A percentile compares a stretch with the other conserved stretches of the same genome.
These are phyloP conservation scores for Salix brachista DNA, from an alignment of 345 rosid species.

Conservation along the genomic window DNA sequence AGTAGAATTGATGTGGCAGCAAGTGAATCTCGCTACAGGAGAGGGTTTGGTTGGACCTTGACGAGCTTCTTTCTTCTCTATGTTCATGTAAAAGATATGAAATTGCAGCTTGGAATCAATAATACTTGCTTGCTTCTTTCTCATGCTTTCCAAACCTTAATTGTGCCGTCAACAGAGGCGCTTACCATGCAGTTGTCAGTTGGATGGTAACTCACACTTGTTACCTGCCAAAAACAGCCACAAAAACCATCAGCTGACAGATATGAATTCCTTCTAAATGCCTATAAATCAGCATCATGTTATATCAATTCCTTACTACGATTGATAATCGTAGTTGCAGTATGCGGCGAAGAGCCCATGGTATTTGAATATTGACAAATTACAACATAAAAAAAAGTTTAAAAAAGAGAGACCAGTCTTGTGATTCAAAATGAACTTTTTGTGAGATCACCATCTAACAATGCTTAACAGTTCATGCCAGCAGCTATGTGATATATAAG, in stretches of 20 bases:
- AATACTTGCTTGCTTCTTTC: neutral
- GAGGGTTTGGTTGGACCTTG: neutral
- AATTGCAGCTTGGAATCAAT: neutral
- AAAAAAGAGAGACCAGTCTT: neutral
- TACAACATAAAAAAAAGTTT: neutral
- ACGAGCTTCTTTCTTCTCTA: neutral
- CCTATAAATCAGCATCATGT: neutral
- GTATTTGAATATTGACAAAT: neutral
- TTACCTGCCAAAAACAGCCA: conserved; percentile 47
- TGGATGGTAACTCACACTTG: conserved; percentile 93
- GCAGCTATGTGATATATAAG: neutral
- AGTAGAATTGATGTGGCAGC: neutral
- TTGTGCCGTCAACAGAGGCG: conserved; percentile 83
- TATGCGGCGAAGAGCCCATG: neutral
- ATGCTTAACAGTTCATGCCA: neutral
- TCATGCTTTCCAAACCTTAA: conserved; percentile 66
- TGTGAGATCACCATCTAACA: neutral
- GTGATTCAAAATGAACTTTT: neutral
- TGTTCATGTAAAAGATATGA: neutral
- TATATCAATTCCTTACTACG: neutral
- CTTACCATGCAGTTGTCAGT: conserved; percentile 74
- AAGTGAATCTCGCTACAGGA: neutral
- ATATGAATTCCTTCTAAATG: neutral
- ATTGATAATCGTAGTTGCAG: neutral
- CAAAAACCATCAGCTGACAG: neutral